Conservation (phyloP, 2,329 filamentous ascomycete species). For the Aspergillus tubingensis region DNA sequence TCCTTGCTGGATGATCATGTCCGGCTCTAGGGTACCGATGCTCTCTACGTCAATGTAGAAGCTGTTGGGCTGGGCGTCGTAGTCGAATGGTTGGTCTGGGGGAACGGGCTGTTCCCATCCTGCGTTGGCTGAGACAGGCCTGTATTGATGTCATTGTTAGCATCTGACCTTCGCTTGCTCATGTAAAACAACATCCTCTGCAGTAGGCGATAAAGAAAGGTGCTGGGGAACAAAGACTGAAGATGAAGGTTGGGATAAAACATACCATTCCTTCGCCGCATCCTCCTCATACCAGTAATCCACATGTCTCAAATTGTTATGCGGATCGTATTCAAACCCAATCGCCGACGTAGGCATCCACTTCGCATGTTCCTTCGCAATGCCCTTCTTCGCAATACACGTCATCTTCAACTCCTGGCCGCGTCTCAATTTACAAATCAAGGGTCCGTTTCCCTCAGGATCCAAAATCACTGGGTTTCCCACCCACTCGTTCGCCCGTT, state of each 20-base stretch:
- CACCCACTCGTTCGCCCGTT: slow-evolving; percentile 70
- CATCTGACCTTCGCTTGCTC: too few relatives aligned
- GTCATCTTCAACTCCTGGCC: slow-evolving; percentile 87
- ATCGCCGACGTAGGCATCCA: slow-evolving; percentile 93
- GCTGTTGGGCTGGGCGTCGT: slow-evolving; percentile 75
- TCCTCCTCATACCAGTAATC: slow-evolving; percentile 95
- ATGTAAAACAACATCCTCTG: too few relatives aligned
- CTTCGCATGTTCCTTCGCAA: slow-evolving; percentile 97
- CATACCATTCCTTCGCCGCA: slow-evolving; percentile 77
- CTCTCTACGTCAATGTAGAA: slow-evolving; percentile 97
- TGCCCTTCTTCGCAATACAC: slow-evolving; percentile 96
- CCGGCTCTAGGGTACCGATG: slow-evolving; percentile 82
- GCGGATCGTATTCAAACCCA: slow-evolving; percentile 96
- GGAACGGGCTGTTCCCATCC: slow-evolving; percentile 77
- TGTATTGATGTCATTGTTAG: slow-evolving; percentile 12
- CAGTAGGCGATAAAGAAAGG: too few relatives aligned
- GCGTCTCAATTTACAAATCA: slow-evolving; percentile 87
- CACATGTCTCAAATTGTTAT: slow-evolving; percentile 90
- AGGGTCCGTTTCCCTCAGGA: slow-evolving; percentile 73
- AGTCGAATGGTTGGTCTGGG: slow-evolving; percentile 87
- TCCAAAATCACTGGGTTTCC: slow-evolving; percentile 84
- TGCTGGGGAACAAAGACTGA: background rate
- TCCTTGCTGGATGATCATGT: slow-evolving; percentile 83
- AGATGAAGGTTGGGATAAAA: slow-evolving; percentile 29
- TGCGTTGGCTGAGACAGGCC: slow-evolving; percentile 42